phyloP scores from a whole-genome alignment of 2,329 filamentous ascomycete genomes.

The Endoconidiophora laricicola region DNA sequence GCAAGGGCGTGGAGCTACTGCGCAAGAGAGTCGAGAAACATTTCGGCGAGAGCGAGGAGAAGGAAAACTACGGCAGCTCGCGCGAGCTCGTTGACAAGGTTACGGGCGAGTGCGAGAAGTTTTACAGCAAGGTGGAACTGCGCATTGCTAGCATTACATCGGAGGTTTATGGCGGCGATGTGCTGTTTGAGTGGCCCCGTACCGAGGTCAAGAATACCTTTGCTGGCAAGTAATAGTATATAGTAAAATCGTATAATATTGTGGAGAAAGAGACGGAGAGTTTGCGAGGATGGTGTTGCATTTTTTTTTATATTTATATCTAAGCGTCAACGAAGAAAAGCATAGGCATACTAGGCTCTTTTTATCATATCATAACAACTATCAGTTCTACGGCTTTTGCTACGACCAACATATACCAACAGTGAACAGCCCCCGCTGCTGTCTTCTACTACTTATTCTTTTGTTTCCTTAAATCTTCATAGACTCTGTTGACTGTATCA shows the following conservation, averaged over 20 bases:
- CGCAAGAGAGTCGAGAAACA: slow-evolving; percentile 93
- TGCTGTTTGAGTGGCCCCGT: slow-evolving; percentile 49
- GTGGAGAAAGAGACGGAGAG: background rate
- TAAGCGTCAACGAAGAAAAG: no score
- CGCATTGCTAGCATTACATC: slow-evolving; percentile 43
- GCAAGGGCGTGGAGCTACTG: slow-evolving; percentile 76
- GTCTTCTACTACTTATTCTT: no score
- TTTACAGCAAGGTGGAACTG: slow-evolving; percentile 44
- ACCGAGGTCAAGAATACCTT: slow-evolving; percentile 46
- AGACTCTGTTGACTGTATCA: no score
- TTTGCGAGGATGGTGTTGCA: background rate
- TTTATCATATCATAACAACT: no score
- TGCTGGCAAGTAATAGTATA: slow-evolving; percentile 8
- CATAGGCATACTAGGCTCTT: no score
- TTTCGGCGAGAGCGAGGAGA: slow-evolving; percentile 81
- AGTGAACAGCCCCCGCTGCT: no score
- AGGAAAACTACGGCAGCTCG: slow-evolving; percentile 54
- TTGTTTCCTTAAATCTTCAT: no score
- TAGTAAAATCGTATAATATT: background rate
- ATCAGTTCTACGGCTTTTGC: no score
- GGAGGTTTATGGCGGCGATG: slow-evolving; percentile 47
- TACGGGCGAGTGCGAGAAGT: slow-evolving; percentile 42
- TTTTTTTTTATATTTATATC: background rate
- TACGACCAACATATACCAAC: background rate
- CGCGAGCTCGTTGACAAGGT: slow-evolving; percentile 40